These are phyloP conservation scores for Butyriboletus loyo DNA, from an alignment of 768 basidiomycete genomes.

Conservation along the genomic window DNA sequence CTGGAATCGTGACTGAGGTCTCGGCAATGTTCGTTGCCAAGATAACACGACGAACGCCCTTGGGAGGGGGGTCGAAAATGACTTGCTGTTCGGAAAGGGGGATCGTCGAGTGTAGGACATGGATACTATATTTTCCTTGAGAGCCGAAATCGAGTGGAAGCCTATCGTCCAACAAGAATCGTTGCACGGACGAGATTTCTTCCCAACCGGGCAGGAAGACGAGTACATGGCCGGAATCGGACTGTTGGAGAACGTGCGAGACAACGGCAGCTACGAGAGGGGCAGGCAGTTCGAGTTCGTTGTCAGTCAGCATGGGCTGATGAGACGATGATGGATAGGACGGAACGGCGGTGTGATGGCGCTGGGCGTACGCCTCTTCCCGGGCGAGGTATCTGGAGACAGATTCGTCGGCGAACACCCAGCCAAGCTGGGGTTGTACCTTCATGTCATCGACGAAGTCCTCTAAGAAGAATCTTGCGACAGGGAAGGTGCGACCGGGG, in stretches of 20 bases:
- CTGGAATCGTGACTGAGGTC: slow-evolving; percentile 92
- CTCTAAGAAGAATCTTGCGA: slow-evolving; percentile 76
- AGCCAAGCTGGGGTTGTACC: slow-evolving; percentile 38
- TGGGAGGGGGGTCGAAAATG: slow-evolving; percentile 79
- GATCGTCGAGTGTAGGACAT: slow-evolving; percentile 85
- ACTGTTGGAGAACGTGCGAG: slow-evolving; percentile 67
- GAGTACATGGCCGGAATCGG: slow-evolving; percentile 82
- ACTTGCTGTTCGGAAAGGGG: slow-evolving; percentile 86
- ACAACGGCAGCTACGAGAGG: slow-evolving; percentile 80
- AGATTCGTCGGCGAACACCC: slow-evolving; percentile 69
- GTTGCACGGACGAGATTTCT: slow-evolving; percentile 75
- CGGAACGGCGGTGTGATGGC: neutral
- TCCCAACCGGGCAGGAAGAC: slow-evolving; percentile 95
- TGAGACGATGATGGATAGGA: slow-evolving; percentile 6
- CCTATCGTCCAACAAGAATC: slow-evolving; percentile 49
- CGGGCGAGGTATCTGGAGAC: slow-evolving; percentile 70
- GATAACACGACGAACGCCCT: slow-evolving; percentile 81
- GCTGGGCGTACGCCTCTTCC: slow-evolving; percentile 40
- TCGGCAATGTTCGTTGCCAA: slow-evolving; percentile 95
- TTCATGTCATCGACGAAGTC: slow-evolving; percentile 61
- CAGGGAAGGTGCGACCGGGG: slow-evolving; percentile 91
- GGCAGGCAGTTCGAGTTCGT: slow-evolving; percentile 75
- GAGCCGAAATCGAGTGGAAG: slow-evolving; percentile 64
- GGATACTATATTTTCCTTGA: slow-evolving; percentile 57
- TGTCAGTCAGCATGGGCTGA: slow-evolving; percentile 26